These are phyloP conservation scores for Acanthamoeba polyphaga DNA, from an alignment of 208 protist species.

Conservation along the genomic window DNA sequence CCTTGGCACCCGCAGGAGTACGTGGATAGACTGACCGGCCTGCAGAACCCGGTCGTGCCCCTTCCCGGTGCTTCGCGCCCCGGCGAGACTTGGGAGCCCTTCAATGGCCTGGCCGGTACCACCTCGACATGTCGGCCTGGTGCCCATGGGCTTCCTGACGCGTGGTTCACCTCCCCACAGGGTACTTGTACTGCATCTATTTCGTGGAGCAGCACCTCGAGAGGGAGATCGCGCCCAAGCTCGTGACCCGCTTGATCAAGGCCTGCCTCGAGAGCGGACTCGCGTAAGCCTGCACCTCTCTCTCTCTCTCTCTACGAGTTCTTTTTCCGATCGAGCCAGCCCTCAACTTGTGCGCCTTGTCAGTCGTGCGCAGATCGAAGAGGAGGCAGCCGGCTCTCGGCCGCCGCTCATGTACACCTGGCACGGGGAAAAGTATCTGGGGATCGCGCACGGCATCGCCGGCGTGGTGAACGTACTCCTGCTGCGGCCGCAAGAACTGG, in stretches of 20 bases:
- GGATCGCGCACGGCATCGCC: constrained; percentile 47
- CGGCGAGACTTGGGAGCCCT: constrained; percentile 16
- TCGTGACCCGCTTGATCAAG: background rate
- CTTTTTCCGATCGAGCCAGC: background rate
- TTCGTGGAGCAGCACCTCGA: constrained; percentile 9
- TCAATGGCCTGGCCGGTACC: constrained; percentile 37
- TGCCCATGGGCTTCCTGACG: background rate
- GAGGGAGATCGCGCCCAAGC: constrained; percentile 19
- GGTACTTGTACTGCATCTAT: constrained; percentile 43
- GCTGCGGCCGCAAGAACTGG: constrained; percentile 13
- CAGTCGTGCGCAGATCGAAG: background rate
- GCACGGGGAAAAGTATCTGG: constrained; percentile 54
- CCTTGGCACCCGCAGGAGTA: background rate
- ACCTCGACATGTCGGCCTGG: background rate
- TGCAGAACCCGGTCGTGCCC: background rate
- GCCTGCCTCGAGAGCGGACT: constrained; percentile 15
- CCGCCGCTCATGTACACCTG: constrained; percentile 67
- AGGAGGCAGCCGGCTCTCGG: background rate
- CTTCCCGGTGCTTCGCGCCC: background rate
- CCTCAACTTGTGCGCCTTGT: background rate
- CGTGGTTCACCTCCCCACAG: background rate
- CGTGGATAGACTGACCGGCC: background rate
- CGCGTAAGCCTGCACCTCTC: background rate
- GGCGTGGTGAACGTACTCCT: constrained; percentile 17
- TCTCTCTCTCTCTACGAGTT: background rate